phyloP scores from a whole-genome alignment of 2,329 filamentous ascomycete genomes.

The Hypoxylon sp. region DNA sequence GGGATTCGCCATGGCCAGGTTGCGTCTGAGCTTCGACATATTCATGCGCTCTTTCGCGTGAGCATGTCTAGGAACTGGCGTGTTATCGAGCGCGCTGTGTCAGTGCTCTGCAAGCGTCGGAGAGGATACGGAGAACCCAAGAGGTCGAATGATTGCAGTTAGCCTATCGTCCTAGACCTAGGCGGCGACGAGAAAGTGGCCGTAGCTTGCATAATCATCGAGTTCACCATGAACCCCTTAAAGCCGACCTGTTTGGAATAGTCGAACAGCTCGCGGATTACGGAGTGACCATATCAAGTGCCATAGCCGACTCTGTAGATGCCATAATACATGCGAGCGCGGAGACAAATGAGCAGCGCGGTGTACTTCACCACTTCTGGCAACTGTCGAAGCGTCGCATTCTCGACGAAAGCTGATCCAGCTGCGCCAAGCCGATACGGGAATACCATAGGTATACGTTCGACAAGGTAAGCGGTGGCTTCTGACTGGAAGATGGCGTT shows the following conservation, averaged over 20 bases:
- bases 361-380: conserved; percentile 45
- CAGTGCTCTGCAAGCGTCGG: conserved; percentile 1
- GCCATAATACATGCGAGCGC: conserved; percentile 55
- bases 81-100: conserved; percentile 37
- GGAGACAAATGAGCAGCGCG: conserved; percentile 47
- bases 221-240: conserved; percentile 45
- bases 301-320: conserved; percentile 48
- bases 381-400: conserved; percentile 50
- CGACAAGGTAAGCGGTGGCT: conserved; percentile 17
- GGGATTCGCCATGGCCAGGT: conserved; percentile 50
- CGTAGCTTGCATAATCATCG: conserved; percentile 41
- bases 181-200: conserved; percentile 12
- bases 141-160: conserved; percentile 38
- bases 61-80: conserved; percentile 36
- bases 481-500: not conserved
- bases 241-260: conserved; percentile 53
- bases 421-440: conserved; percentile 38
- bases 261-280: conserved; percentile 48
- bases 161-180: conserved; percentile 23
- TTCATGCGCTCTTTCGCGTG: conserved; percentile 38
- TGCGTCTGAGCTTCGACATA: conserved; percentile 44
- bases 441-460: conserved; percentile 48
- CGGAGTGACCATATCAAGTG: conserved; percentile 47
- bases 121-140: not conserved
- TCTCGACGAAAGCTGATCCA: conserved; percentile 52